phyloP scores from a whole-genome alignment of 1,139 yeast genomes.

The Arxiozyma telluris region DNA sequence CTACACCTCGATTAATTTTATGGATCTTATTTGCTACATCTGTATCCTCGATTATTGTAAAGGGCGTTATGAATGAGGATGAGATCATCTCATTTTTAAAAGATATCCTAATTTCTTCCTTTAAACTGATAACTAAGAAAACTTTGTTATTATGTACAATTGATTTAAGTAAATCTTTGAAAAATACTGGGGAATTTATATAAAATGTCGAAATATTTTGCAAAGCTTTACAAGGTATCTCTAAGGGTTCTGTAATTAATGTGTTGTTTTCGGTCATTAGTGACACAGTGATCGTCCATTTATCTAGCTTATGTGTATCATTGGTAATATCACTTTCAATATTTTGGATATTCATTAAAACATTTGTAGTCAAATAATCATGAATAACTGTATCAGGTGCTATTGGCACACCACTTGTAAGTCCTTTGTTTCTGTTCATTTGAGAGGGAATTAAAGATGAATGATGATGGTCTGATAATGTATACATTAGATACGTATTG shows the following conservation, averaged over 20 bases:
- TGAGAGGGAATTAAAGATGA: conserved; percentile 32
- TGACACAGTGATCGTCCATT: conserved; percentile 65
- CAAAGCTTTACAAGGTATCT: too few species aligned
- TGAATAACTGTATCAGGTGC: neutral
- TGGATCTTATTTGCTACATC: conserved; percentile 25
- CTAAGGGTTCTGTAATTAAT: conserved; percentile 58
- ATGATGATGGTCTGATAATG: conserved; percentile 62
- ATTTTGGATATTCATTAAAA: conserved; percentile 70
- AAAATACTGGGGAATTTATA: conserved; percentile 68
- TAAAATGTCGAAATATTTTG: conserved; percentile 36
- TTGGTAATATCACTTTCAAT: conserved; percentile 53
- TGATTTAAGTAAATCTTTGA: conserved; percentile 67
- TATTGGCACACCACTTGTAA: neutral
- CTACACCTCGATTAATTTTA: conserved; percentile 64
- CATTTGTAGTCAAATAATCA: conserved; percentile 37
- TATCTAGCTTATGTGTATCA: conserved; percentile 55
- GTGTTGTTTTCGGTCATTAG: conserved; percentile 52
- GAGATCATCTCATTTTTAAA: neutral
- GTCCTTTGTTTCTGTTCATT: conserved; percentile 24
- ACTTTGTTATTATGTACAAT: conserved; percentile 55
- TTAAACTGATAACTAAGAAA: conserved; percentile 58
- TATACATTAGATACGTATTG: conserved; percentile 58
- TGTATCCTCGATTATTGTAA: conserved; percentile 15
- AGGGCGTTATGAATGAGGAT: conserved; percentile 14
- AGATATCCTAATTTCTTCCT: conserved; percentile 43